Base-by-base conservation (phyloP, 768 basidiomycete genomes). In the Lyophyllum decastes region DNA sequence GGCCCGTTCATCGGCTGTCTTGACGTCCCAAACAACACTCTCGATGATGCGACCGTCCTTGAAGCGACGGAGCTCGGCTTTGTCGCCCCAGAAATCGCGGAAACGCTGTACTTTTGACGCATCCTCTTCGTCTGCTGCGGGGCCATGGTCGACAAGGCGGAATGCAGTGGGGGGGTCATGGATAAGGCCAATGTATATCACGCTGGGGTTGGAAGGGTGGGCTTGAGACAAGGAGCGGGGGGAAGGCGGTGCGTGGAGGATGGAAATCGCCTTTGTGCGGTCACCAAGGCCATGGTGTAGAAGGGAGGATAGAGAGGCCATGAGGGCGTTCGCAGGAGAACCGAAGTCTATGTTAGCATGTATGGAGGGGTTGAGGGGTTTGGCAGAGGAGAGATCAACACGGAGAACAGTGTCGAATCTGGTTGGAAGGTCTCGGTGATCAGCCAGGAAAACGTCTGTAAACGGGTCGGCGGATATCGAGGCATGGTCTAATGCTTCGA, bases 21-120 rank as follows among this genome's bases (percentile, higher is more conserved):
- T 82, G 8, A 93, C 85, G 19, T 97, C 90, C 97, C 97, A 99
- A 2, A 98, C 95, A n/a, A 98, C 94, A 63, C 90, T 93, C 71
- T 98, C 94, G 5, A 83, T 68, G 60, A 98, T 98, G 17, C 89
- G 82, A 1, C 96, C 96, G 65, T 99, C 95, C 71, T 98, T 95
- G 79, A 99, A 99, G 38, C 95, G 84, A 6, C 97, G 83, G 17
- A 98, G 77, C 67, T 98, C 96, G 0, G 95, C 88, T 70, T 94
- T 96, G 38, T 83, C 76, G 0, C 95, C 96, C 97, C 97, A 99
- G 62, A 98, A 77, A 5, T 85, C 81, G 22, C 88, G 85, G 79
- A 97, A 99, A 2, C 76, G 78, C 45, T 81, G 73, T 0, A 81
- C 77, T 5, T 72, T 78, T 10, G 75, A 69, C 22, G 78, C 73